Evolutionary conservation across 345 rosid species (phyloP), one percentile per base, ranked within the genome.

Genomic region (Anastatica hierochuntica): DNA sequence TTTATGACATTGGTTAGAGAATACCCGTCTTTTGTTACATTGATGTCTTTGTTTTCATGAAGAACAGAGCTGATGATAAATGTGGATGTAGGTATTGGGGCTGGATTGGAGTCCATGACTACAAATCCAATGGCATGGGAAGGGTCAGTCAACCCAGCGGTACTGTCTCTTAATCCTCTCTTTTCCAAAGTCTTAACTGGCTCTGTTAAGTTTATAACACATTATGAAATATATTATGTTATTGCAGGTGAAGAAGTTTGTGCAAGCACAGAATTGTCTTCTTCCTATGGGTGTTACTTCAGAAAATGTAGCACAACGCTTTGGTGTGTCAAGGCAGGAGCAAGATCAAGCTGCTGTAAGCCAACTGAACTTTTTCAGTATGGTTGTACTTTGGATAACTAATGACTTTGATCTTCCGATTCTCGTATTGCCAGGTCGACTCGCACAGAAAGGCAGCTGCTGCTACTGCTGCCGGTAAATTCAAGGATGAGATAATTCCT

Each of bases 331-430:
- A 26, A 80, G 95, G 81, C 76, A 77, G 69, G 97, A 94, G 76
- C 99, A 94, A 71, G 99, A 94, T 65, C 97, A 88, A 75, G 99
- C 97, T 62, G 99, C 99, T 27, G 99, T 94, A 67, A 75, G 95
- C 70, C 17, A 29, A 48, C 49, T 63, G 11, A 50, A 37, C 21
- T 9, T 63, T 15, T 48, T 55, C 12, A 60, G 47, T 56, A 11
- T 59, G 8, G 21, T 36, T 44, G 37, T 45, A 34, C 36, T 37
- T 44, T 38, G 15, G 14, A 39, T 58, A 16, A 23, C 46, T 3
- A 1, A 23, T 45, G 37, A 16, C 3, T 60, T 16, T 39, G 43
- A 33, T 31, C 51, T 18, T 55, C 7, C 0, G 17, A 17, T 24
- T 38, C 27, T 60, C 31, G 35, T 67, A 19, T 64, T 66, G 21